These are phyloP conservation scores for Neopestalotiopsis sp. DNA, from an alignment of 2,329 filamentous ascomycete genomes.

Conservation along the genomic window DNA sequence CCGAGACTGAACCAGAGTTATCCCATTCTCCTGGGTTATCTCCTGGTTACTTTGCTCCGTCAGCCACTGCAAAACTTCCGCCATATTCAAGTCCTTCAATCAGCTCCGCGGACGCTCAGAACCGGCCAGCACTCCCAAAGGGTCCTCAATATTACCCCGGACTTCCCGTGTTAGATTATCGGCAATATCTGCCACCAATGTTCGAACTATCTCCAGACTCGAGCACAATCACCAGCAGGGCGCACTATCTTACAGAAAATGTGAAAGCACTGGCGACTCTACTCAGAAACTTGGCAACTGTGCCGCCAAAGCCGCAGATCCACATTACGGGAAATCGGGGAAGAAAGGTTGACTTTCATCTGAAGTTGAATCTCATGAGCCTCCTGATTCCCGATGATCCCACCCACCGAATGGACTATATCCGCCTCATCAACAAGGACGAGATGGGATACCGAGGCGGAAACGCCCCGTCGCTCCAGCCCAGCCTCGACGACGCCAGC, in stretches of 20 bases:
- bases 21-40: not conserved
- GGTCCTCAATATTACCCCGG: constrained; percentile 48
- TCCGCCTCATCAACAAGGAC: constrained; percentile 53
- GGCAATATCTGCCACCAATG: constrained; percentile 55
- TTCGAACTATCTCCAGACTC: constrained; percentile 56
- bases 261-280: constrained; percentile 50
- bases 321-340: constrained; percentile 52
- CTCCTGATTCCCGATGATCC: constrained; percentile 55
- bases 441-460: constrained; percentile 58
- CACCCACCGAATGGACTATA: constrained; percentile 54
- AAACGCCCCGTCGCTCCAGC: constrained; percentile 45
- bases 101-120: constrained; percentile 22
- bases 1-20: not conserved
- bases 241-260: constrained; percentile 53
- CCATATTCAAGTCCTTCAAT: constrained; percentile 35
- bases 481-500: constrained; percentile 47
- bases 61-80: constrained; percentile 23
- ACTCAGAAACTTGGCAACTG: constrained; percentile 51
- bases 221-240: constrained; percentile 51
- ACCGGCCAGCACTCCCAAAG: constrained; percentile 22
- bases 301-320: constrained; percentile 61
- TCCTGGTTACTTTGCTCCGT: not conserved
- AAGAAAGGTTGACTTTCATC: constrained; percentile 53
- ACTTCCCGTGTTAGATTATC: constrained; percentile 54
- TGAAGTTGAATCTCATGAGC: constrained; percentile 60